A percentile compares a stretch with the other conserved stretches of the same genome.
Conservation (phyloP, 768 basidiomycete genomes). For the Paxillus rubicundulus region DNA sequence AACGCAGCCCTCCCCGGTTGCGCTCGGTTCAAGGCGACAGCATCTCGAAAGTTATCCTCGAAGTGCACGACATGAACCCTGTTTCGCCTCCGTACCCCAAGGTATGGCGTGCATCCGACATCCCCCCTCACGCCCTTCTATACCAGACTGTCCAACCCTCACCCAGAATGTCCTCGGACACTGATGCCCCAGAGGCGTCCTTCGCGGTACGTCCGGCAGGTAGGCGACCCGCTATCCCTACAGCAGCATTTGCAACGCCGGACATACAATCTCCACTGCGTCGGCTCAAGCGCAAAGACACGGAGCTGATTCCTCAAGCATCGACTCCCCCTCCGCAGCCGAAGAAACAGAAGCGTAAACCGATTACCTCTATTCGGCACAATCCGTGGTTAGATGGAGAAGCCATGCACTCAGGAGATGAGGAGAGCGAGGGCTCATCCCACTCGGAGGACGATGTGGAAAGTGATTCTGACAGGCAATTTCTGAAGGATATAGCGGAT, state of each 20-base stretch:
- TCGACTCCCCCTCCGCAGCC: conserved; percentile 21
- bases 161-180: conserved; percentile 17
- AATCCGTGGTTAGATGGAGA: conserved; percentile 62
- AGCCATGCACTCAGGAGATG: conserved; percentile 80
- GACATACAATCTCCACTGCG: conserved; percentile 34
- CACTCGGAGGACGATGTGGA: conserved; percentile 51
- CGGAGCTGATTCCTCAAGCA: conserved; percentile 19
- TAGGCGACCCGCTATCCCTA: conserved; percentile 17
- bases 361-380: conserved; percentile 33
- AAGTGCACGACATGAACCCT: conserved; percentile 23
- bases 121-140: conserved; percentile 38
- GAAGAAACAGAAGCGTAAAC: conserved; percentile 22
- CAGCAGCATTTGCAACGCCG: conserved; percentile 18
- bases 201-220: conserved; percentile 46
- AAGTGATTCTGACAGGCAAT: conserved; percentile 64
- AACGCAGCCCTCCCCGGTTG: conserved; percentile 1
- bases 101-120: conserved; percentile 15
- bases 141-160: conserved; percentile 21
- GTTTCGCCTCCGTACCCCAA: conserved; percentile 5
- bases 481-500: conserved; percentile 58
- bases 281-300: conserved; percentile 26
- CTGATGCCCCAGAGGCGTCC: conserved; percentile 37
- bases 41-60: conserved; percentile 8
- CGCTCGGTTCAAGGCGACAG: conserved; percentile 18
- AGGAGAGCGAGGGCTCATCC: conserved; percentile 62